Conservation (phyloP, 2,329 filamentous ascomycete genomes). For the Hymenoscyphus scutula region DNA sequence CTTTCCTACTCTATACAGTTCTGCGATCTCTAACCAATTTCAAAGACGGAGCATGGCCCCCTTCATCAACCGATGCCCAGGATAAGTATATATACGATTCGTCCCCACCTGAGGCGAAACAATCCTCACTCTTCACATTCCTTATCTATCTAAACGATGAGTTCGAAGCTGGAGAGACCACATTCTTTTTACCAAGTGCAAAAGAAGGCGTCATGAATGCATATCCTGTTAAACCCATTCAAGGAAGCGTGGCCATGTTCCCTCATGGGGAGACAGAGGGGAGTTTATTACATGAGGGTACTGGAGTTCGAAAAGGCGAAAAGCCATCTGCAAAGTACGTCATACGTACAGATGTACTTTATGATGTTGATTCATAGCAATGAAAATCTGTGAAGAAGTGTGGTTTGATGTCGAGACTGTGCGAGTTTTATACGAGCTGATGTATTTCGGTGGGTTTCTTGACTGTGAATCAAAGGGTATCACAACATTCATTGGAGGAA, state of each 20-base stretch:
- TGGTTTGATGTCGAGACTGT: too few relatives aligned
- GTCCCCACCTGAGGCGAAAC: constrained; percentile 56
- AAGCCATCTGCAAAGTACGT: constrained; percentile 60
- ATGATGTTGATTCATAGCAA: constrained; percentile 49
- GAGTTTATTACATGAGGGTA: constrained; percentile 67
- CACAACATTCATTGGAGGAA: too few relatives aligned
- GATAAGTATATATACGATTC: constrained; percentile 61
- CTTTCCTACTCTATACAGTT: neutral
- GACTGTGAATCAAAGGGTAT: neutral
- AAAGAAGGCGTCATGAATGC: constrained; percentile 66
- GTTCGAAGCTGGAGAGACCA: constrained; percentile 69
- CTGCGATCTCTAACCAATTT: neutral
- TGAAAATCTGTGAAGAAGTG: neutral
- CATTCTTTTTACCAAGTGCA: constrained; percentile 64
- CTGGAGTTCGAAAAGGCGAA: constrained; percentile 64
- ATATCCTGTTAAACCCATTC: constrained; percentile 65
- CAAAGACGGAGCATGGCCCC: constrained; percentile 67
- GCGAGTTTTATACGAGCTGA: neutral
- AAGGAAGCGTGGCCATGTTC: constrained; percentile 67
- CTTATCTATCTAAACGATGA: constrained; percentile 69
- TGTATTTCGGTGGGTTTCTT: neutral
- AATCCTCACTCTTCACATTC: constrained; percentile 69
- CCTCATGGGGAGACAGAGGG: constrained; percentile 67
- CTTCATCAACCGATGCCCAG: constrained; percentile 56
- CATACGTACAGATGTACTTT: constrained; percentile 69